phyloP scores from a whole-genome alignment of 2,329 filamentous ascomycete genomes.

The Fusarium nygamai region DNA sequence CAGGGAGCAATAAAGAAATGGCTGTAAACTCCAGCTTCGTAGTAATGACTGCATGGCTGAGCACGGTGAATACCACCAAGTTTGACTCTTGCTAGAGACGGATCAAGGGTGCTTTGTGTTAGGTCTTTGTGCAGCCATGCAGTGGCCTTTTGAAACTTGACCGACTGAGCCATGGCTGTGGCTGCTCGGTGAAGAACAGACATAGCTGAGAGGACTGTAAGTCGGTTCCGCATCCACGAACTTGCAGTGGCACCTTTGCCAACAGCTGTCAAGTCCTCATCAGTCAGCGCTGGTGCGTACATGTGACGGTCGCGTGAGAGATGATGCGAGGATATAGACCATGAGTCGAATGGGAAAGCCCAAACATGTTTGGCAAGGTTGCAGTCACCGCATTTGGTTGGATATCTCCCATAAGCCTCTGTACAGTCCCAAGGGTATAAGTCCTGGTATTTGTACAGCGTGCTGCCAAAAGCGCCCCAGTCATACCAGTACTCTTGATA shows the following conservation, averaged over 20 bases:
- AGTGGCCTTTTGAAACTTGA: slow-evolving; percentile 44
- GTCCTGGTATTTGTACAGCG: slow-evolving; percentile 53
- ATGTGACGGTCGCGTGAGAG: slow-evolving; percentile 48
- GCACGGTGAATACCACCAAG: slow-evolving; percentile 56
- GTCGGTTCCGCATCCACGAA: slow-evolving; percentile 50
- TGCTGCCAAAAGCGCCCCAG: slow-evolving; percentile 53
- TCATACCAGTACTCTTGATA: slow-evolving; percentile 58
- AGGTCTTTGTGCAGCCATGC: slow-evolving; percentile 46
- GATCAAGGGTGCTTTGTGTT: slow-evolving; percentile 13
- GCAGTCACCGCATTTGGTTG: slow-evolving; percentile 51
- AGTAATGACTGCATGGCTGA: slow-evolving; percentile 53
- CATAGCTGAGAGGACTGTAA: slow-evolving; percentile 47
- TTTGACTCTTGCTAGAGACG: slow-evolving; percentile 46
- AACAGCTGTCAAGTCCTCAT: slow-evolving; percentile 12
- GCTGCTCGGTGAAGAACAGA: slow-evolving; percentile 46
- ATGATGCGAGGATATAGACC: slow-evolving; percentile 54
- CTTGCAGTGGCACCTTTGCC: slow-evolving; percentile 29
- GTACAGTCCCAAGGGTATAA: slow-evolving; percentile 60
- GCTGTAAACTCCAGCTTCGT: slow-evolving; percentile 45
- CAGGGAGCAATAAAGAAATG: slow-evolving; percentile 46
- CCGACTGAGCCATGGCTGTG: slow-evolving; percentile 48
- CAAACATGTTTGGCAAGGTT: slow-evolving; percentile 57
- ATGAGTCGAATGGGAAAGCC: slow-evolving; percentile 57
- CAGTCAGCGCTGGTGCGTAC: slow-evolving; percentile 44
- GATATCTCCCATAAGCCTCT: slow-evolving; percentile 53